Conservation (phyloP, 2,329 filamentous ascomycete species). For the Trichophyton benhamiae region DNA sequence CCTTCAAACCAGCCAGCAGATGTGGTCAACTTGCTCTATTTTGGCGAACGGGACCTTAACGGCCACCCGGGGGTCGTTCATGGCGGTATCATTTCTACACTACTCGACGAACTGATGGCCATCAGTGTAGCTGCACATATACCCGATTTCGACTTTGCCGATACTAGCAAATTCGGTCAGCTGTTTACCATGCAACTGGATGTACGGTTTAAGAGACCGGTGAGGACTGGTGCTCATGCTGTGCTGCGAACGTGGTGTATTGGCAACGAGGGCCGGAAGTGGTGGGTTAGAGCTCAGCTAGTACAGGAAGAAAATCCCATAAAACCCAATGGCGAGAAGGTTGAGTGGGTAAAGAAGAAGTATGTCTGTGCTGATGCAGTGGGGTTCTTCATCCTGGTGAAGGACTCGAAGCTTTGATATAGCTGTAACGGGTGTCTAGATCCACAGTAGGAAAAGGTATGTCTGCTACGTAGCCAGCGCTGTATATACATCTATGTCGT, state of each 20-base stretch:
- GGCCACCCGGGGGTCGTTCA: slow-evolving; percentile 31
- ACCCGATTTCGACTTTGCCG: slow-evolving; percentile 10
- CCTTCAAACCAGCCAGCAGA: slow-evolving; percentile 19
- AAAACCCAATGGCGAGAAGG: slow-evolving; percentile 16
- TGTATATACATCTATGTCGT: background rate
- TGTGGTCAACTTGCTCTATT: slow-evolving; percentile 26
- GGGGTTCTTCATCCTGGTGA: slow-evolving; percentile 30
- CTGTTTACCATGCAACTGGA: slow-evolving; percentile 32
- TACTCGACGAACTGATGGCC: slow-evolving; percentile 36
- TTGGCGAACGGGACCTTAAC: slow-evolving; percentile 26
- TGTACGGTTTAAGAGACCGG: slow-evolving; percentile 29
- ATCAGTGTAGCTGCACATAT: slow-evolving; percentile 26
- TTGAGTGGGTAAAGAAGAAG: slow-evolving; percentile 24
- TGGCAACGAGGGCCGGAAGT: slow-evolving; percentile 28
- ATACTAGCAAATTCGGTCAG: slow-evolving; percentile 19
- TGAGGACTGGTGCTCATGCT: slow-evolving; percentile 26
- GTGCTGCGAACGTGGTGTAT: slow-evolving; percentile 28
- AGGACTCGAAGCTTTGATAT: slow-evolving; percentile 19
- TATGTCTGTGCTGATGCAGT: slow-evolving; percentile 29
- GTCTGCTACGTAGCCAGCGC: background rate
- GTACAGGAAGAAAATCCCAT: slow-evolving; percentile 26
- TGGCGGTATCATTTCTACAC: slow-evolving; percentile 30
- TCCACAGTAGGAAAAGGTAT: background rate
- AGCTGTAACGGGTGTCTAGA: background rate
- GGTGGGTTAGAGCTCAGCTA: slow-evolving; percentile 30